Evolutionary conservation across 2,329 filamentous ascomycete genomes (phyloP).

Genomic region (Pseudogymnoascus sp.): DNA sequence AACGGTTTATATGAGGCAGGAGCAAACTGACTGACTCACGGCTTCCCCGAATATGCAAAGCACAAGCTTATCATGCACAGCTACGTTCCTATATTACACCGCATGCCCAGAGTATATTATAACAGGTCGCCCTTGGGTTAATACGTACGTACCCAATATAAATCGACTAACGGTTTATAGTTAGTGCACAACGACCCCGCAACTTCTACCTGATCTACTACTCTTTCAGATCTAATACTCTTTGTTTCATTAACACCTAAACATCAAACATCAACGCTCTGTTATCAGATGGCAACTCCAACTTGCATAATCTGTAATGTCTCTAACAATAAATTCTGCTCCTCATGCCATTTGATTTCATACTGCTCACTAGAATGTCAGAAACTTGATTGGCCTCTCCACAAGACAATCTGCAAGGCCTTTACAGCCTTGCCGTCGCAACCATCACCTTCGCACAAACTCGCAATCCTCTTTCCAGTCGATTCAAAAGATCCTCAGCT

Average conservation of each 20-base stretch:
- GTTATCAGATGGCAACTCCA: not conserved
- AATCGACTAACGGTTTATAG: not conserved
- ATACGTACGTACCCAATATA: not conserved
- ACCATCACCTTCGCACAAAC: not conserved
- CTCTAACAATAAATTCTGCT: not conserved
- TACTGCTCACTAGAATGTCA: constrained; percentile 10
- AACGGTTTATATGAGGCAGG: not conserved
- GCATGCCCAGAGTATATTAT: not conserved
- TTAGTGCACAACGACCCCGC: not conserved
- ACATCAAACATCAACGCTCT: not conserved
- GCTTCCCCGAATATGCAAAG: not conserved
- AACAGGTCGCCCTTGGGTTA: not conserved
- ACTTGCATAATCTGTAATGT: not conserved
- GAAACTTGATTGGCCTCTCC: constrained; percentile 10
- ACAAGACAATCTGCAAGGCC: constrained; percentile 10
- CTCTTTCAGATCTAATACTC: too few relatives aligned
- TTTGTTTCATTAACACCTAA: not conserved
- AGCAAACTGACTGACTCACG: not conserved
- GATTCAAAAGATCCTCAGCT: not conserved
- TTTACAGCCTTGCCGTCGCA: not conserved
- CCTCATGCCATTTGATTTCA: constrained; percentile 5
- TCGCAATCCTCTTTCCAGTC: not conserved
- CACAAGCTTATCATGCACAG: not conserved
- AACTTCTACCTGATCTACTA: not conserved
- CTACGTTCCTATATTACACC: not conserved